phyloP scores from a whole-genome alignment of 2,329 filamentous ascomycete species.

The Fusarium duplospermum region DNA sequence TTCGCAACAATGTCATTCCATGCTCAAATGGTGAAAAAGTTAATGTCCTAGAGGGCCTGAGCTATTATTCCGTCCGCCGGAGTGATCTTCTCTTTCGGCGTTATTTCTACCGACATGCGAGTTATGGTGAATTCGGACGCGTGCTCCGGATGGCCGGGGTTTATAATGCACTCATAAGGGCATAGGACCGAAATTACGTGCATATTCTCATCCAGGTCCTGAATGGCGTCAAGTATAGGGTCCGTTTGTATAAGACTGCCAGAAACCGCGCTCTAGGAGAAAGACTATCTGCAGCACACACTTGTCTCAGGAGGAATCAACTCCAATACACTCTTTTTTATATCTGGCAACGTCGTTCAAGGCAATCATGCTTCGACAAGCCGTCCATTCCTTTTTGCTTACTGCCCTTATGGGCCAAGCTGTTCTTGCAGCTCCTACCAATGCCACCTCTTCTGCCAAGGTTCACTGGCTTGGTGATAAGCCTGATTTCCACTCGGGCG shows the following conservation, averaged over 20 bases:
- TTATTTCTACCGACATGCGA: slow-evolving; percentile 19
- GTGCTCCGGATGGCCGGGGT: not conserved
- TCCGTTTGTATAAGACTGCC: slow-evolving; percentile 15
- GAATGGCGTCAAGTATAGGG: slow-evolving; percentile 28
- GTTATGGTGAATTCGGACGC: slow-evolving; percentile 8
- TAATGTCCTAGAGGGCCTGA: not conserved
- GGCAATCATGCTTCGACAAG: slow-evolving; percentile 30
- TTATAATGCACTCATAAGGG: slow-evolving; percentile 19
- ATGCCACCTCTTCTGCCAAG: slow-evolving; percentile 36
- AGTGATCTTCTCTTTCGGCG: slow-evolving; percentile 3
- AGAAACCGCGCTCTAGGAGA: not conserved
- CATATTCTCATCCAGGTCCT: slow-evolving; percentile 29
- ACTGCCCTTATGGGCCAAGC: slow-evolving; percentile 24
- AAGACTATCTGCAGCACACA: not conserved
- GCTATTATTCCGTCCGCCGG: not conserved
- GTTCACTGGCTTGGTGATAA: slow-evolving; percentile 56
- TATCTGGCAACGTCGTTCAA: slow-evolving; percentile 20
- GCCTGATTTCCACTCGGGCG: slow-evolving; percentile 50
- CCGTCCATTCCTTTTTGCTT: slow-evolving; percentile 36
- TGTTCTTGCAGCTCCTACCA: slow-evolving; percentile 23
- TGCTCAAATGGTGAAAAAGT: not conserved
- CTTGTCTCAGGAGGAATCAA: not conserved
- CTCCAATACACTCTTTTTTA: not conserved
- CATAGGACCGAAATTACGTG: slow-evolving; percentile 32
- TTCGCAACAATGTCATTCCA: not conserved